Evolutionary conservation across 441 rosid species (phyloP).

Genomic region (Euphorbia schlechtendalii): DNA sequence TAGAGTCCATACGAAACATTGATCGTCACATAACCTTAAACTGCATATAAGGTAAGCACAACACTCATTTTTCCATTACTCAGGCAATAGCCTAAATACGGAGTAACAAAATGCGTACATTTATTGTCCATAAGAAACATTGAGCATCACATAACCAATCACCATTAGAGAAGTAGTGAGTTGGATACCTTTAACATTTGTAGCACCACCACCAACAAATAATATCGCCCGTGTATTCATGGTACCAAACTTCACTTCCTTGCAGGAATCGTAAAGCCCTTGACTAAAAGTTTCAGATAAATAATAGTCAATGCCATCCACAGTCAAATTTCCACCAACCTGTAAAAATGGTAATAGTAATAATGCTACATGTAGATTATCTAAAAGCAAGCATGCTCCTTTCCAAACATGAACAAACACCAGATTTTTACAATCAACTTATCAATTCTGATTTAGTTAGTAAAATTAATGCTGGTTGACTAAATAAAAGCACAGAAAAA

Average conservation of each 20-base stretch:
- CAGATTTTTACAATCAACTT: not conserved
- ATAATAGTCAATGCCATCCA: slow-evolving; percentile 70
- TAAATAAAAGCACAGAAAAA: not conserved
- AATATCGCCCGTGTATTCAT: slow-evolving; percentile 75
- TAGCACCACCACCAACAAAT: slow-evolving; percentile 84
- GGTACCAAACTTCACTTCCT: slow-evolving; percentile 87
- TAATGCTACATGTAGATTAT: not conserved
- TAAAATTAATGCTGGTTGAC: not conserved
- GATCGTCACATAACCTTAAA: too few species aligned
- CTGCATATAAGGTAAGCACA: too few species aligned
- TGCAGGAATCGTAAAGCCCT: slow-evolving; percentile 73
- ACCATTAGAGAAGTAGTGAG: slow-evolving; percentile 6
- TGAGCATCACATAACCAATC: not conserved
- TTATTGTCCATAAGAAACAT: slow-evolving; percentile 1
- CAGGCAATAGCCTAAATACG: too few species aligned
- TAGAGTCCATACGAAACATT: too few species aligned
- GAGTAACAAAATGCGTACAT: not conserved
- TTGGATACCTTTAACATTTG: slow-evolving; percentile 52
- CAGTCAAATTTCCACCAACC: slow-evolving; percentile 69
- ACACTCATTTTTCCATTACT: too few species aligned
- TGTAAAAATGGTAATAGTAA: slow-evolving; percentile 37
- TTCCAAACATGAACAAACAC: slow-evolving; percentile 8
- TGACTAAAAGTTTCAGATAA: slow-evolving; percentile 67
- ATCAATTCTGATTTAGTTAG: not conserved
- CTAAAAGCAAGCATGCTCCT: not conserved